Evolutionary conservation across 2,329 filamentous ascomycete genomes (phyloP).

Genomic region (Ilyonectria robusta): DNA sequence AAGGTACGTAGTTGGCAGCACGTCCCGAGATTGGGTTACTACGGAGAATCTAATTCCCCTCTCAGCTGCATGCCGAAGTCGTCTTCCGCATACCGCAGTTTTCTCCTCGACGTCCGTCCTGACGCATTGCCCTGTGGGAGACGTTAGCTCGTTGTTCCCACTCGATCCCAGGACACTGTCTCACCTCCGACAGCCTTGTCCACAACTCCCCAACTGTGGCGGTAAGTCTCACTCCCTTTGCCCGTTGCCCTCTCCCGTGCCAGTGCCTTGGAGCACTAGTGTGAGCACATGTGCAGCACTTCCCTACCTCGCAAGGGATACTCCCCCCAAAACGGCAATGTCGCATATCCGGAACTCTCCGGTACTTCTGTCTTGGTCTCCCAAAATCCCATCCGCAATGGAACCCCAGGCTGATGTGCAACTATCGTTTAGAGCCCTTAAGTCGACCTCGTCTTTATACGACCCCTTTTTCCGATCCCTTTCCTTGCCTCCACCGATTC

Average conservation of each 20-base stretch:
- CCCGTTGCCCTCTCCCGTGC: conserved; percentile 43
- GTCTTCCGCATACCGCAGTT: conserved; percentile 54
- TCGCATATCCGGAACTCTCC: conserved; percentile 26
- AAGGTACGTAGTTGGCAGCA: conserved; percentile 46
- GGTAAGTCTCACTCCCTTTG: conserved; percentile 62
- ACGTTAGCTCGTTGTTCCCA: conserved; percentile 77
- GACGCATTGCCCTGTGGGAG: conserved; percentile 67
- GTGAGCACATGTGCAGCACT: conserved; percentile 44
- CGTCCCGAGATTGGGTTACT: conserved; percentile 29
- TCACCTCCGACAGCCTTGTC: conserved; percentile 62
- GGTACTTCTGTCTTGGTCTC: conserved; percentile 40
- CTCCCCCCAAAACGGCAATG: conserved; percentile 15
- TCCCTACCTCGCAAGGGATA: conserved; percentile 50
- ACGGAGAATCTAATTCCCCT: conserved; percentile 47
- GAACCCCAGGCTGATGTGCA: conserved; percentile 51
- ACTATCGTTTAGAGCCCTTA: conserved; percentile 57
- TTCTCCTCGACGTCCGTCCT: conserved; percentile 58
- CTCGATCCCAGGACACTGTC: conserved; percentile 61
- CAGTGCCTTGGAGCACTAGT: conserved; percentile 38
- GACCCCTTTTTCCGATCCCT: conserved; percentile 62
- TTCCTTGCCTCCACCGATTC: conserved; percentile 52
- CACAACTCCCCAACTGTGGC: conserved; percentile 58
- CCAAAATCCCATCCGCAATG: conserved; percentile 39
- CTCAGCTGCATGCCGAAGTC: conserved; percentile 56
- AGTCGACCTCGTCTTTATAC: conserved; percentile 64